Base-by-base conservation (phyloP, 2,329 filamentous ascomycete genomes). In the Paradendryphiella salina region DNA sequence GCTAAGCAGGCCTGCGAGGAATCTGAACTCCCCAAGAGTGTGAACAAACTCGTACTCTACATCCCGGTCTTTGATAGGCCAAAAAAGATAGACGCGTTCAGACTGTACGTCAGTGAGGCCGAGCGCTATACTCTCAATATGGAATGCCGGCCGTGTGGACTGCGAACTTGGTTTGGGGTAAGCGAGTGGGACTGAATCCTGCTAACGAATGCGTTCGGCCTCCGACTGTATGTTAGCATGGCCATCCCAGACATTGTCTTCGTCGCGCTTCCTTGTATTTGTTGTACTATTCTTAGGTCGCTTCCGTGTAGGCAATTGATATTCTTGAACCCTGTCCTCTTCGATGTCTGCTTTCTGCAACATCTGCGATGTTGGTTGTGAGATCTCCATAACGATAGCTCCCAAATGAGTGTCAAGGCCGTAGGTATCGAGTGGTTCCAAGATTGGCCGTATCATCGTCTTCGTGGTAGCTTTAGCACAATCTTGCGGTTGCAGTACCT, bases 21-120 rank as follows among this genome's bases (percentile, higher is more conserved):
- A 35, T 7, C 46, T 33, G 37, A 57, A 60, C 6, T 59, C 46
- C 10, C 28, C 11, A 5, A 62, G 13, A 1, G 51, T 44, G 5
- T 54, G 45, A n/a, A 28, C 29, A 15, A 54, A 48, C 4, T 54
- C 50, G 14, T 49, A 51, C 6, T 52, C 52, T 1, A 39, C 31
- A 8, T 39, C 56, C 10, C 52, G 47, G 3, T 50, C 40, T 1
- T 52, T 33, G n/a, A 56, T 29, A 8, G 34, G 26, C 55, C 53
- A 64, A 3, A 49, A 38, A 2, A 60, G 36, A 2, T 43, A 32
- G 4, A 59, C 15, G 6, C 45, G 46, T 10, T 46, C 28, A 15
- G 60, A 33, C 23, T 59, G 50, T 15, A 48, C 48, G 5, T 57
- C 44, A 11, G 34, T 52, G 28, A 63, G 36, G 9, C 40, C 34